phyloP scores from a whole-genome alignment of 2,329 filamentous ascomycete genomes.

The Tolypocladium album region DNA sequence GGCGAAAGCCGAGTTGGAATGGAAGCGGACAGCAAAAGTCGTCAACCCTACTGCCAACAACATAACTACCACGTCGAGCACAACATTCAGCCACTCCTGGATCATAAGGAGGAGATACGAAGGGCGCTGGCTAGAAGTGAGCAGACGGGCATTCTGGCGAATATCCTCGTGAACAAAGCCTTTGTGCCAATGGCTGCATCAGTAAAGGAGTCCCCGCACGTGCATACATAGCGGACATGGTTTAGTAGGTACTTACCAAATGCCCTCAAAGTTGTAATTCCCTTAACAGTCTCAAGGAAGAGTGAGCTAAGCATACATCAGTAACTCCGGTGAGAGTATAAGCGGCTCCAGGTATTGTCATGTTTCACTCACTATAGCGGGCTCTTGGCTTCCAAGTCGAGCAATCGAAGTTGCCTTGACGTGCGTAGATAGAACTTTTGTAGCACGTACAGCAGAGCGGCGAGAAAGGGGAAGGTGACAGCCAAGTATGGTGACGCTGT shows the following conservation, averaged over 20 bases:
- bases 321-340: not conserved
- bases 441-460: not conserved
- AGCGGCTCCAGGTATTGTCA: not conserved
- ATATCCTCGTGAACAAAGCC: not conserved
- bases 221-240: not conserved
- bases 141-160: not conserved
- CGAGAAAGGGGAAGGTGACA: not conserved
- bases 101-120: not conserved
- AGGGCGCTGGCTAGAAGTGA: not conserved
- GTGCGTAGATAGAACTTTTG: not conserved
- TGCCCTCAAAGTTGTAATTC: not conserved
- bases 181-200: not conserved
- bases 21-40: not conserved
- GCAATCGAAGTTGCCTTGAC: not conserved
- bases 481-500: not conserved
- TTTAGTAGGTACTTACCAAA: not conserved
- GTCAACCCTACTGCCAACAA: not conserved
- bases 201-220: not conserved
- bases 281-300: not conserved
- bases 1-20: not conserved
- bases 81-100: not conserved
- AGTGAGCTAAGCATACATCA: not conserved
- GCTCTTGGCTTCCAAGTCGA: not conserved
- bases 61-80: not conserved
- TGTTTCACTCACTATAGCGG: not conserved